phyloP scores from a whole-genome alignment of 2,329 filamentous ascomycete genomes.

The Alternaria dauci region DNA sequence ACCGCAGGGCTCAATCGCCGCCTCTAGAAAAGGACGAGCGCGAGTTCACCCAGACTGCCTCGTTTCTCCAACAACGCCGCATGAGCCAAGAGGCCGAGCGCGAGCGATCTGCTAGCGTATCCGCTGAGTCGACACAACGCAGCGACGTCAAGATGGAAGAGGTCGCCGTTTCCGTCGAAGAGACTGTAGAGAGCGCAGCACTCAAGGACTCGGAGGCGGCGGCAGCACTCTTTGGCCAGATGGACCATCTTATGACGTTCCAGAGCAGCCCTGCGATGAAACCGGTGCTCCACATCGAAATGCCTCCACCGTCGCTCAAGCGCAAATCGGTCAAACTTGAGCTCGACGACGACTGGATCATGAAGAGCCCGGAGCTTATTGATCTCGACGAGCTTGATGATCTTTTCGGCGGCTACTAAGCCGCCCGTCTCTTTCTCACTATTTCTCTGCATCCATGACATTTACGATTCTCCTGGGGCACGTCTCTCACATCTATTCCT shows the following conservation, averaged over 20 bases:
- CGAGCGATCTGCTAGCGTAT: constrained; percentile 51
- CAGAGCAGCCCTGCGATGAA: constrained; percentile 59
- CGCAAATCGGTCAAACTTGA: constrained; percentile 45
- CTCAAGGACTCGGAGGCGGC: constrained; percentile 60
- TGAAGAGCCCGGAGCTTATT: constrained; percentile 82
- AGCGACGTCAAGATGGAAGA: constrained; percentile 49
- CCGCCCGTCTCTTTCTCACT: constrained; percentile 9
- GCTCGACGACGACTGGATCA: constrained; percentile 42
- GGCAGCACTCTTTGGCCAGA: constrained; percentile 59
- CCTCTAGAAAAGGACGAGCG: constrained; percentile 93
- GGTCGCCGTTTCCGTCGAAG: constrained; percentile 50
- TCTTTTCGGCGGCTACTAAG: constrained; percentile 19
- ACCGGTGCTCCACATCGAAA: constrained; percentile 47
- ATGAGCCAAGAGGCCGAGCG: constrained; percentile 54
- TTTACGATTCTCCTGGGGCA: constrained; percentile 44
- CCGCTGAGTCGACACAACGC: constrained; percentile 43
- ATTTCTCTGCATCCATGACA: constrained; percentile 29
- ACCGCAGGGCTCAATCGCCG: constrained; percentile 79
- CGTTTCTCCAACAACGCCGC: constrained; percentile 73
- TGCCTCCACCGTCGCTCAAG: constrained; percentile 43
- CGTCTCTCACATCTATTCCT: constrained; percentile 38
- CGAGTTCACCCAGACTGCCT: constrained; percentile 95
- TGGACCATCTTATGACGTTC: constrained; percentile 50
- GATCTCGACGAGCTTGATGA: constrained; percentile 82
- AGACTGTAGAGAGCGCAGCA: constrained; percentile 59